These are phyloP conservation scores for Penicillium sumatraense DNA, from an alignment of 2,329 filamentous ascomycete genomes.

Conservation along the genomic window DNA sequence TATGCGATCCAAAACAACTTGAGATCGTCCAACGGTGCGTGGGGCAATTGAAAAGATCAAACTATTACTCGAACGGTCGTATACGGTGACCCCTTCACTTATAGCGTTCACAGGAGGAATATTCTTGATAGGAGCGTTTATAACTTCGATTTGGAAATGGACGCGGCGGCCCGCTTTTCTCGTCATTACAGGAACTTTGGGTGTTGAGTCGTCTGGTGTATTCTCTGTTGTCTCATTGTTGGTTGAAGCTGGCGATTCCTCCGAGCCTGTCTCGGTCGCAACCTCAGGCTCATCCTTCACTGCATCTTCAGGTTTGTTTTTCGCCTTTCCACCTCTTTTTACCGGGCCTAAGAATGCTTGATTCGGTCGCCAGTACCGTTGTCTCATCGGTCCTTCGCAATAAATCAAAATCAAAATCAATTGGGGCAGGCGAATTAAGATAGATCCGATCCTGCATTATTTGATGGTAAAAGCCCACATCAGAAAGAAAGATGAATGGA, in stretches of 20 bases:
- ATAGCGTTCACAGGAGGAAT: not conserved
- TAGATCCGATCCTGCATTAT: not conserved
- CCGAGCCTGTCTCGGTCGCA: not conserved
- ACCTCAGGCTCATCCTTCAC: not conserved
- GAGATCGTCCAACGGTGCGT: not conserved
- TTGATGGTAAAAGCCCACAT: conserved; percentile 2
- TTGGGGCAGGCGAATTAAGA: not conserved
- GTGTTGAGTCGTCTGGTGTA: not conserved
- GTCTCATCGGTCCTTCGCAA: not conserved
- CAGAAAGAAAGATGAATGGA: not conserved
- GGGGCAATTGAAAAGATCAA: not conserved
- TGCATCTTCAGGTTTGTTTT: not conserved
- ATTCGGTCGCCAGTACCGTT: conserved; percentile 4
- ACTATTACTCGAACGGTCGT: conserved; percentile 5
- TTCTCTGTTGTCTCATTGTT: not conserved
- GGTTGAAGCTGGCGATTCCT: not conserved
- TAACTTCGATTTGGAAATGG: conserved; percentile 4
- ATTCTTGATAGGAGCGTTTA: not conserved
- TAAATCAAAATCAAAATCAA: not conserved
- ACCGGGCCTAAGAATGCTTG: not conserved
- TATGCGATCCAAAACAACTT: conserved; percentile 1
- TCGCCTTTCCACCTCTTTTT: not conserved
- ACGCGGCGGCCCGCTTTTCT: conserved; percentile 1
- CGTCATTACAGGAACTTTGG: conserved; percentile 3
- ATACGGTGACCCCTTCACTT: not conserved